Evolutionary conservation across 1,284 basidiomycete species (phyloP), one percentile per base, ranked within the genome.

Genomic region (Sanghuangporus baumii): DNA sequence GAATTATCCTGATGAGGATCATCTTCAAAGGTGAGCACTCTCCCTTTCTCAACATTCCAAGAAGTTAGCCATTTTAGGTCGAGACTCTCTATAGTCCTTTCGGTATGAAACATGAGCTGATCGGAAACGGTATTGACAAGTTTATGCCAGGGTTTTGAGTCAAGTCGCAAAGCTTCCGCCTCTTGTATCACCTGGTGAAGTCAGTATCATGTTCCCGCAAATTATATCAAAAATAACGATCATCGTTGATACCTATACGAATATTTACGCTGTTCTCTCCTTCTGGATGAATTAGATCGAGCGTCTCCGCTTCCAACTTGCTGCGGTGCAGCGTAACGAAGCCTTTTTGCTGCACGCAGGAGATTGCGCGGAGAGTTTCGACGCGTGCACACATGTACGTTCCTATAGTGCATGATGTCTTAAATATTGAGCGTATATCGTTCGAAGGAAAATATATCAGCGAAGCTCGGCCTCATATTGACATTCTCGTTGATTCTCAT

Each of bases 321-420:
- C 81, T 18, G 83, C 85, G 55, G 94, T 96, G 5, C 91, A 96
- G 63, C 79, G 80, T n/a, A 90, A 91, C 66, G 86, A 95, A 71
- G 94, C 94, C 0, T 99, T 99, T 76, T 81, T 99, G 36, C 83
- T 99, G 0, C 96, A 99, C 68, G 95, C 96, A 2, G 97, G 96
- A 9, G 97, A 99, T 73, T 99, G 96, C 70, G 96, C 96, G 23
- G 96, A 96, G 74, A 90, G 91, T 71, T 96, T 96, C 70, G 90
- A 93, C 68, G 92, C 93, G 1, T 95, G 93, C 72, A 94, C 93
- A 0, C 84, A 91, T 69, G 93, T 93, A 71, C 67, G 84, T 74
- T 37, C 50, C 58, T 18, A 16, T 18, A 56, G 16, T 14, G 20
- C 12, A 36, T 51, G 38, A n/a, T 31, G 16, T 43, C 38, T 12